phyloP scores from a whole-genome alignment of 176 grass and related monocot genomes.

The Carex parvula region DNA sequence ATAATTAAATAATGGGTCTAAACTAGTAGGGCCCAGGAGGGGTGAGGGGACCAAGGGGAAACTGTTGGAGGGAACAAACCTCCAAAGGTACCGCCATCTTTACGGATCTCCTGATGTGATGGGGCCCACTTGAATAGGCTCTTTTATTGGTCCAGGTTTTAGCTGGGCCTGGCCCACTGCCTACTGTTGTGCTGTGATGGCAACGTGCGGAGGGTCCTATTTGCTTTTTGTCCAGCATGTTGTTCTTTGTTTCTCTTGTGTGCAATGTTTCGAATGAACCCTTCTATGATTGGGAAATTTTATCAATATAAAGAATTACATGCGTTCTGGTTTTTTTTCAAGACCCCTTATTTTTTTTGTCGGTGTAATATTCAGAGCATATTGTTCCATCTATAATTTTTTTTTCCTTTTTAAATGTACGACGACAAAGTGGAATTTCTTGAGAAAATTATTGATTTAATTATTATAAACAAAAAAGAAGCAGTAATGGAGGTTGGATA shows the following conservation, averaged over 20 bases:
- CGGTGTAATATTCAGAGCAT: neutral
- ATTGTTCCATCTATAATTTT: neutral
- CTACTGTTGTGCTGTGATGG: neutral
- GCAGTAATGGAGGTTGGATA: neutral
- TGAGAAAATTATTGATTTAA: neutral
- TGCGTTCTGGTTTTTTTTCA: neutral
- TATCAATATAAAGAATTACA: neutral
- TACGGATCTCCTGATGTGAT: conserved; percentile 31
- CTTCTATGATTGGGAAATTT: neutral
- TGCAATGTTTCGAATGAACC: neutral
- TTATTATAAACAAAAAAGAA: neutral
- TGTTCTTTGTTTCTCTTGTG: neutral
- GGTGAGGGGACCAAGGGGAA: neutral
- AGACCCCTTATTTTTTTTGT: neutral
- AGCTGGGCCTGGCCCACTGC: neutral
- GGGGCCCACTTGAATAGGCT: conserved; percentile 9
- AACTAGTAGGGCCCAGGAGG: neutral
- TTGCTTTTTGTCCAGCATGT: neutral
- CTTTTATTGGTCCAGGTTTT: conserved; percentile 33
- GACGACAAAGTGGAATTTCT: neutral
- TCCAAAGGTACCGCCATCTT: conserved; percentile 29
- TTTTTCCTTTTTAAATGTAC: neutral
- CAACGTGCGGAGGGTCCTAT: neutral
- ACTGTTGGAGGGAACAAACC: conserved; percentile 8
- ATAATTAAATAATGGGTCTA: neutral